Base-by-base conservation (phyloP, 1,284 basidiomycete genomes). In the Moesziomyces sp. region DNA sequence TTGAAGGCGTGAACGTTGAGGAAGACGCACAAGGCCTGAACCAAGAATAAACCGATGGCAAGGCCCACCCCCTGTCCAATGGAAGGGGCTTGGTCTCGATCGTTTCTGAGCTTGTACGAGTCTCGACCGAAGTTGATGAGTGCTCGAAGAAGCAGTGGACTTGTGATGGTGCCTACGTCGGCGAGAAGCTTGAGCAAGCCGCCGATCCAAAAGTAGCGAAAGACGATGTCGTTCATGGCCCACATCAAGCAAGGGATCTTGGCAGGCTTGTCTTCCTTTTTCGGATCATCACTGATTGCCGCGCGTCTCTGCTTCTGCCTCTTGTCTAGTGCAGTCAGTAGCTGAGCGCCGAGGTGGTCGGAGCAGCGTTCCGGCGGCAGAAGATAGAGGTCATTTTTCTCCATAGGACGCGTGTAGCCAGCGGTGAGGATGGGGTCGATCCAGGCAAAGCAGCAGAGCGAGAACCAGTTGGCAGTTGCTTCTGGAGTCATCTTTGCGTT, bases 11-110 rank as follows among this genome's bases (percentile, higher is more conserved):
- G 71, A 2, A 70, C 70, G 50, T 69, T 76, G 52, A 67, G 45
- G 9, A 76, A 52, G 43, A 69, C 65, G 33, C 63, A 52, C 26
- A 70, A n/a, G 8, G 56, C 53, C n/a, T 76, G 69, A 30, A 74
- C 51, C 10, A 66, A 40, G 48, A 62, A 75, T 9, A 76, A 51
- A 16, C 86, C 89, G 65, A 94, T 87, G 3, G 90, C 88, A 38
- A 92, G 87, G 4, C 92, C 93, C 19, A 95, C 86, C 10, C 93
- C 93, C 47, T 85, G 84, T 3, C 93, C 92, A 35, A 92, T 40
- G 46, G 43, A 33, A 23, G 58, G 53, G 3, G 58, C 58, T 45
- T 48, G 51, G 21, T 46, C 56, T 5, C 92, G 0, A 87, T 80
- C 0, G 81, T 47, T 88, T 70, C 81, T 0, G 88, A 89, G 16